Evolutionary conservation across 202 grass and related monocot species (phyloP), one percentile per base, ranked within the genome.

Genomic region (Musa balbisiana): DNA sequence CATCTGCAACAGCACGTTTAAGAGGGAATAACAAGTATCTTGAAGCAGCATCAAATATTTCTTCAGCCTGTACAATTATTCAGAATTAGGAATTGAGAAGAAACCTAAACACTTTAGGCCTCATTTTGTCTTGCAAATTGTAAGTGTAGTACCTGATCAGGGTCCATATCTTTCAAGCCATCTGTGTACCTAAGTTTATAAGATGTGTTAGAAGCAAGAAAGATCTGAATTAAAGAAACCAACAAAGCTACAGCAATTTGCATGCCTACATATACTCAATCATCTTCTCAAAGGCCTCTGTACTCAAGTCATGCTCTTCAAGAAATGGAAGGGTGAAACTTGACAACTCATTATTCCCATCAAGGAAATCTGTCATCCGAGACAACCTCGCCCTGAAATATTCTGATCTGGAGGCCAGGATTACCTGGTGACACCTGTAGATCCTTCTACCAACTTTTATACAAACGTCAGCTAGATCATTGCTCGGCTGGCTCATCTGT

Each of bases 31-130:
- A 20, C 72, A 97, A 73, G 64, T 93, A 97, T 69, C 90, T 92
- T n/a, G 93, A 97, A 80, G 93, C 88, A 56, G 87, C 83, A 83
- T 97, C 90, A 93, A 97, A 93, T 76, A 97, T 81, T 82, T 97
- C 90, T 80, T 97, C 93, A 70, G 93, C 90, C 93, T 91, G 83
- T 58, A 51, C 72, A 67, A 71, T 27, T 56, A 56, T 11, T 27
- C 9, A 19, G 24, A 56, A 27, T 73, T 53, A 73, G 11, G 53
- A 55, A 14, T 11, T 1, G 55, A 25, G 25, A 53, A 15, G 70
- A 21, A 71, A 52, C 68, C 19, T 19, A 72, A 53, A 72, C 19
- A 10, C 4, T 43, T 43, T 43, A 23, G 50, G 24, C 0, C 11
- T 73, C 17, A 62, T 73, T 51, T 20, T 15, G 5, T 13, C 14